These are phyloP conservation scores for Nicotiana otophora DNA, from an alignment of 257 asterid species.

Conservation along the genomic window DNA sequence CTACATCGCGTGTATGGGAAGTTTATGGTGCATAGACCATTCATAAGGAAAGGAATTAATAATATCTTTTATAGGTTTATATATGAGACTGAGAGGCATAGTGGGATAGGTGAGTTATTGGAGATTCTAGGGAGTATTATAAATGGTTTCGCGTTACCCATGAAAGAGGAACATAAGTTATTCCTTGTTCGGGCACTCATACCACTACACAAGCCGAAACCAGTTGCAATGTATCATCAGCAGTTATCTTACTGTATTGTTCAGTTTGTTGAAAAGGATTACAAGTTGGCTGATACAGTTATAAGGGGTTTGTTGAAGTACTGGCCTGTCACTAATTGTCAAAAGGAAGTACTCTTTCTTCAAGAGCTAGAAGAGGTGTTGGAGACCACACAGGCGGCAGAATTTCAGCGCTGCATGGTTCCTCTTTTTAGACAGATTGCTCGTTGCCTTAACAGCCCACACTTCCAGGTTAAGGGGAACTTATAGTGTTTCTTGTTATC, in stretches of 20 bases:
- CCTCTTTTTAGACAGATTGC: constrained; percentile 31
- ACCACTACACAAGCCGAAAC: constrained; percentile 30
- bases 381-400: constrained; percentile 26
- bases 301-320: constrained; percentile 28
- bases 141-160: constrained; percentile 30
- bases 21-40: constrained; percentile 32
- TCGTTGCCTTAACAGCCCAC: constrained; percentile 29
- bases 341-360: constrained; percentile 26
- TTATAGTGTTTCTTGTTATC: neutral
- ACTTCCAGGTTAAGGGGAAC: constrained; percentile 25
- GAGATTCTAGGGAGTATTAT: constrained; percentile 31
- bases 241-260: constrained; percentile 23
- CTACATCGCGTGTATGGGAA: constrained; percentile 29
- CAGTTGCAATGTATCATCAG: constrained; percentile 20
- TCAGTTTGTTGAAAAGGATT: constrained; percentile 28
- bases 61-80: constrained; percentile 25
- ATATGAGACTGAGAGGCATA: constrained; percentile 29
- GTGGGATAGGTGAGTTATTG: constrained; percentile 24
- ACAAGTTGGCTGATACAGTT: constrained; percentile 22
- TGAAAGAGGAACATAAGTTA: constrained; percentile 33
- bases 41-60: constrained; percentile 23
- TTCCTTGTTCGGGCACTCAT: constrained; percentile 25
- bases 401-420: constrained; percentile 31
- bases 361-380: constrained; percentile 29
- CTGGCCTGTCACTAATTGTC: constrained; percentile 31